Base-by-base conservation (phyloP, 2,329 filamentous ascomycete species). In the Trichoderma sp. region DNA sequence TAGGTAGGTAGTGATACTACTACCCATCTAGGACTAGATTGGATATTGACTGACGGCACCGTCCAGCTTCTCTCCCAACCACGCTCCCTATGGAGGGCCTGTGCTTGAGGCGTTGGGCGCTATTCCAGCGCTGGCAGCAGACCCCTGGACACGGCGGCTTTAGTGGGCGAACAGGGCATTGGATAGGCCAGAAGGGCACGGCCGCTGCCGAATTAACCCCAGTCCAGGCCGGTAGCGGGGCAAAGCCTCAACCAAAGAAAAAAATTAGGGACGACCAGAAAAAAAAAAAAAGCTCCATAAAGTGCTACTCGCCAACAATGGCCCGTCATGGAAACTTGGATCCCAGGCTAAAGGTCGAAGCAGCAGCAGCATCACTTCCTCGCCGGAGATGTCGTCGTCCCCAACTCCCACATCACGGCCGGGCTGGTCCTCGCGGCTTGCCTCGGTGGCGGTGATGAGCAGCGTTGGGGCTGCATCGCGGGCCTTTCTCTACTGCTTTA, bases 401-500 rank as follows among this genome's bases (percentile, higher is more conserved):
- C 64, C 75, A 30, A 70, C 74, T 55, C 70, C 77, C 60, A 73
- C 76, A 52, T 70, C 71, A 68, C 81, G 85, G 78, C 89, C 89
- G 34, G 86, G 87, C 75, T 80, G 90, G 69, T 82, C 88, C 79
- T 94, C 91, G 91, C 90, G 92, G 71, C 81, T 89, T 67, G 86
- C 86, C 43, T 96, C 94, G n/a, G 84, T 89, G 63, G 81, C 89
- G 71, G 86, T 91, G 46, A 93, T 97, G 86, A 90, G 91, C 74
- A 79, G 90, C 13, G 90, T 93, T 0, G 91, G 90, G 59, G 80
- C 89, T 32, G 73, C 96, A 7, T 93, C 89, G 68, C 88, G 92
- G 70, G 84, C 83, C 2, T 97, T 98, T 76, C 81, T 97, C 54
- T 91, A 89, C 72, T 88, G 87, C 0, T 79, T 95, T 71, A 96